Conservation (phyloP, 768 basidiomycete genomes). For the Lactifluus subvellereus region DNA sequence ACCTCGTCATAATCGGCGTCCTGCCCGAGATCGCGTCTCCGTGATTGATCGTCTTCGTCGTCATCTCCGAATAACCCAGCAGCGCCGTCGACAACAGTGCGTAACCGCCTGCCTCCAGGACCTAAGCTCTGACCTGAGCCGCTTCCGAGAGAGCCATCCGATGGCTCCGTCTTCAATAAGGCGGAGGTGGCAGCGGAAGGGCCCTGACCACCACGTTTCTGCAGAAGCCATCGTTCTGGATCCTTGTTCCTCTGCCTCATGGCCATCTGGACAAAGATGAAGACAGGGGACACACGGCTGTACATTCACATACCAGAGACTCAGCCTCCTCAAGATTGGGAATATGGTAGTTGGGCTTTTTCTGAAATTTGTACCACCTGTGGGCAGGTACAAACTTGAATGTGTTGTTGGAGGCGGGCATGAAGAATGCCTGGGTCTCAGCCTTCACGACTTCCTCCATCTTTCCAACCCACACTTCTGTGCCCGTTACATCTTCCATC, state of each 20-base stretch:
- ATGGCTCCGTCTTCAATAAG: slow-evolving; percentile 59
- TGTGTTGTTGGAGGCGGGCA: slow-evolving; percentile 72
- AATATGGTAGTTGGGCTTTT: slow-evolving; percentile 69
- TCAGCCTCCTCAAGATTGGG: slow-evolving; percentile 63
- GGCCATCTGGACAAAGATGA: slow-evolving; percentile 36
- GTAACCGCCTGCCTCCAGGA: slow-evolving; percentile 61
- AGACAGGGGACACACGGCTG: slow-evolving; percentile 24
- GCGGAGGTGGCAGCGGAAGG: slow-evolving; percentile 59
- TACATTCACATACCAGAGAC: slow-evolving; percentile 49
- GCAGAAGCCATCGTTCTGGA: slow-evolving; percentile 63
- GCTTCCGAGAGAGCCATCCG: slow-evolving; percentile 44
- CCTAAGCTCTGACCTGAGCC: slow-evolving; percentile 52
- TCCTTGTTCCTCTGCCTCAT: slow-evolving; percentile 69
- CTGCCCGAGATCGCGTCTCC: slow-evolving; percentile 56
- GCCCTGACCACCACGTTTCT: slow-evolving; percentile 51
- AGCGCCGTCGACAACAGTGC: slow-evolving; percentile 62
- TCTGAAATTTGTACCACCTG: slow-evolving; percentile 91
- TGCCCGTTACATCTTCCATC: slow-evolving; percentile 69
- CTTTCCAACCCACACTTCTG: slow-evolving; percentile 75
- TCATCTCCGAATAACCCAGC: slow-evolving; percentile 59
- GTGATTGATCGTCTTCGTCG: slow-evolving; percentile 43
- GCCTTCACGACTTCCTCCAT: slow-evolving; percentile 72
- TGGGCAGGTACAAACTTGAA: slow-evolving; percentile 87
- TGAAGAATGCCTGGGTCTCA: slow-evolving; percentile 74
- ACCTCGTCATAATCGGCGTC: slow-evolving; percentile 83